These are phyloP conservation scores for Lophiotrema nucula DNA, from an alignment of 495 filamentous ascomycete genomes.

Conservation along the genomic window DNA sequence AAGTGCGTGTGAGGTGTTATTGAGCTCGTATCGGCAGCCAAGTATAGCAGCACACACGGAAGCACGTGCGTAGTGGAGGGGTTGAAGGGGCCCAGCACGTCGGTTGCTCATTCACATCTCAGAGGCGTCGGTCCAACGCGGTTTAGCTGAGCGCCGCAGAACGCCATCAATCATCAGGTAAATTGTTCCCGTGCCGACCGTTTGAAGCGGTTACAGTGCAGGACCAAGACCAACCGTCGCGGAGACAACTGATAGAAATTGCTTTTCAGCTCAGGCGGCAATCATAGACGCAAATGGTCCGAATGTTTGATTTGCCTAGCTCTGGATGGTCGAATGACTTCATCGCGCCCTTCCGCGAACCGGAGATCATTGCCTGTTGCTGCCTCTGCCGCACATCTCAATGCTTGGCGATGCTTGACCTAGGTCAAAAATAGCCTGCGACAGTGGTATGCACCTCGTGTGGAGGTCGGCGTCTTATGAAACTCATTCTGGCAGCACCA, in stretches of 20 bases:
- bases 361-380: too few relatives aligned
- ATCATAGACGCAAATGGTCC: too few relatives aligned
- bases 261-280: too few relatives aligned
- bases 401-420: constrained; percentile 24
- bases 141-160: too few relatives aligned
- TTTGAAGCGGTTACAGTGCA: not conserved
- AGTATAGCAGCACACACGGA: constrained; percentile 22
- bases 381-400: too few relatives aligned
- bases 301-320: too few relatives aligned
- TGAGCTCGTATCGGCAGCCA: constrained; percentile 27
- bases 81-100: constrained; percentile 12
- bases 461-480: constrained; percentile 26
- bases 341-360: too few relatives aligned
- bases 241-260: too few relatives aligned
- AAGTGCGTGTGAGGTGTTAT: constrained; percentile 6
- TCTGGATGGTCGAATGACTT: too few relatives aligned
- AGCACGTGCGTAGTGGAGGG: constrained; percentile 22
- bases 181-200: not conserved
- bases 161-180: constrained; percentile 6
- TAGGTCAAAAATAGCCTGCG: constrained; percentile 20
- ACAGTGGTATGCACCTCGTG: too few relatives aligned
- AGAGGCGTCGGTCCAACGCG: too few relatives aligned
- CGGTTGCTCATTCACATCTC: constrained; percentile 1
- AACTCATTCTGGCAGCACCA: constrained; percentile 4
- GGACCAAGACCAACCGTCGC: too few relatives aligned